phyloP scores from a whole-genome alignment of 1,139 yeast genomes.

The Taphrina flavorubra region DNA sequence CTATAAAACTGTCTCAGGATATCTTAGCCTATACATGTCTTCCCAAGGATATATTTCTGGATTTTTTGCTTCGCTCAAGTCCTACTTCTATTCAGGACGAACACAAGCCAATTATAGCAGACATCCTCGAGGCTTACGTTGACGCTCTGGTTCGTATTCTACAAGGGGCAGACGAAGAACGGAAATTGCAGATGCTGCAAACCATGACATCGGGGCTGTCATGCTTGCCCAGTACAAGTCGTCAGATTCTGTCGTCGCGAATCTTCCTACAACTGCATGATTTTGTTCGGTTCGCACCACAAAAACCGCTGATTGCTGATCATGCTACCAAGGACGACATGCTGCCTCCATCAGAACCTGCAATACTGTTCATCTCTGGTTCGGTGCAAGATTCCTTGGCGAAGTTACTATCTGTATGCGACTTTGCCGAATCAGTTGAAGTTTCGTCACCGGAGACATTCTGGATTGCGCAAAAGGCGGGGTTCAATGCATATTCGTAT shows the following conservation, averaged over 20 bases:
- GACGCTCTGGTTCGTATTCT: conserved; percentile 18
- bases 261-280: not conserved
- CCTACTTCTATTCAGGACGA: conserved; percentile 2
- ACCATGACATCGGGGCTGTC: conserved; percentile 12
- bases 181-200: conserved; percentile 23
- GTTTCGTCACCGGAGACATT: conserved; percentile 21
- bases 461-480: conserved; percentile 27
- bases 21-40: not conserved
- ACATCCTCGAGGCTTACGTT: conserved; percentile 13
- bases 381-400: conserved; percentile 10
- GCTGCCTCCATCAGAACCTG: conserved; percentile 3
- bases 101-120: conserved; percentile 1
- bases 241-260: conserved; percentile 1
- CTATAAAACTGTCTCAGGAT: conserved; percentile 8
- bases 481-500: conserved; percentile 14
- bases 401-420: not conserved
- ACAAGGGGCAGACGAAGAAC: conserved; percentile 20
- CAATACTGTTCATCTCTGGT: conserved; percentile 1
- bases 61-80: conserved; percentile 20
- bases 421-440: not conserved
- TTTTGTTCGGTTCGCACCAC: conserved; percentile 10
- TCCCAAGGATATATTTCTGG: conserved; percentile 16
- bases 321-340: not conserved
- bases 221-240: conserved; percentile 2
- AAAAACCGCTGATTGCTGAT: not conserved